Conservation (phyloP, 495 filamentous ascomycete species). For the Mycothermus thermophilus region DNA sequence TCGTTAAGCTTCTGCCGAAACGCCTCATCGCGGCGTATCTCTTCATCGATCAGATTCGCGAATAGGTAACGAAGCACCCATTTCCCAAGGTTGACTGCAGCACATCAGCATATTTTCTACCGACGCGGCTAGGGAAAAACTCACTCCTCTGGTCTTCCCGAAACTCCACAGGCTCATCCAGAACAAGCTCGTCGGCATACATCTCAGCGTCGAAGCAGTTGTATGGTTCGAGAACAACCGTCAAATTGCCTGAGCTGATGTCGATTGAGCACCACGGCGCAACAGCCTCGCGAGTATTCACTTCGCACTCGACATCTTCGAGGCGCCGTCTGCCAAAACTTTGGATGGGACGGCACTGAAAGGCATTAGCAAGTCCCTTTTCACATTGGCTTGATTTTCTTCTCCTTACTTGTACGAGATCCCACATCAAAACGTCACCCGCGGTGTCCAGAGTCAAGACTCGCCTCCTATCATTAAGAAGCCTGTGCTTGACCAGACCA, state of each 20-base stretch:
- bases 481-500: conserved; percentile 81
- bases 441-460: conserved; percentile 88
- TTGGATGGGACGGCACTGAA: conserved; percentile 66
- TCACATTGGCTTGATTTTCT: background rate
- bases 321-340: conserved; percentile 86
- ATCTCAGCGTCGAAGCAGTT: conserved; percentile 97
- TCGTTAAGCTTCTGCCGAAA: conserved; percentile 55
- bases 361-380: conserved; percentile 4
- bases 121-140: conserved; percentile 14
- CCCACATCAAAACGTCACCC: conserved; percentile 94
- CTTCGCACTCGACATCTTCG: conserved; percentile 75
- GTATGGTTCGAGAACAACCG: conserved; percentile 82
- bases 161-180: conserved; percentile 63
- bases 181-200: conserved; percentile 75
- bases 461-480: conserved; percentile 80
- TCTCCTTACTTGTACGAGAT: conserved; percentile 56
- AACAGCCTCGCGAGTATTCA: conserved; percentile 79
- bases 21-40: conserved; percentile 64
- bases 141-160: conserved; percentile 89
- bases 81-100: conserved; percentile 82
- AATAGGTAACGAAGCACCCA: conserved; percentile 95
- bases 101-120: conserved; percentile 5
- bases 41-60: conserved; percentile 73
- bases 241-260: conserved; percentile 77
- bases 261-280: conserved; percentile 93